phyloP scores from a whole-genome alignment of 1,284 basidiomycete genomes.

The Microbotryomycetes sp. region DNA sequence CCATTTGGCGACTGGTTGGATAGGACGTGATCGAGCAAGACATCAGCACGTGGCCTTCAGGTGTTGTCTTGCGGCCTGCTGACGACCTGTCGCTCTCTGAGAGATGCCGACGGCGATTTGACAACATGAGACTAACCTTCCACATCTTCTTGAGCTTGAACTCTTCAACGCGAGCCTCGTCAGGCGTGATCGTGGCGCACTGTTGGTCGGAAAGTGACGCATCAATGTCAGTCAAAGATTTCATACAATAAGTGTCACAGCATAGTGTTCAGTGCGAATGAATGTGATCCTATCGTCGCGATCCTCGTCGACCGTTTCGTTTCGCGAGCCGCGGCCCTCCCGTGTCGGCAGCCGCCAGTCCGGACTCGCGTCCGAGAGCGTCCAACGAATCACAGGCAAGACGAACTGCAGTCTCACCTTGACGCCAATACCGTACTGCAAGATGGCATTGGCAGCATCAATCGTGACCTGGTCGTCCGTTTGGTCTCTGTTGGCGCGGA shows the following conservation, averaged over 20 bases:
- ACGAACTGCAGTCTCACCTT: constrained; percentile 47
- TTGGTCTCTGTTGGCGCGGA: constrained; percentile 45
- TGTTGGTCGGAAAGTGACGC: too few species aligned
- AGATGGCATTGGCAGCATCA: constrained; percentile 67
- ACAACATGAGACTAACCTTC: constrained; percentile 21
- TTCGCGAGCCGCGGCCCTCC: neutral
- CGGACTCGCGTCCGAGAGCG: too few species aligned
- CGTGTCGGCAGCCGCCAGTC: too few species aligned
- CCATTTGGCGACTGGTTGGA: constrained; percentile 79
- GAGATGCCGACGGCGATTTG: neutral
- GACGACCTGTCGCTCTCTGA: neutral
- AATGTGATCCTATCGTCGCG: neutral
- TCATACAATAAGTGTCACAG: too few species aligned
- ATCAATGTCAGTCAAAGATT: too few species aligned
- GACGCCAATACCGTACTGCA: constrained; percentile 78
- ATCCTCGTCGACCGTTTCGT: neutral
- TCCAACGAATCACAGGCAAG: neutral
- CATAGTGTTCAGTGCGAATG: too few species aligned
- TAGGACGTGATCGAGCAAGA: neutral
- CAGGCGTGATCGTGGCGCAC: constrained; percentile 97
- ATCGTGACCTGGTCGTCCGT: constrained; percentile 91
- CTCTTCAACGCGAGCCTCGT: constrained; percentile 87
- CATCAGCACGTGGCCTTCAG: too few species aligned
- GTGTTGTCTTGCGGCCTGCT: neutral
- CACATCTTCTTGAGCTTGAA: constrained; percentile 95